Evolutionary conservation across 352 stramenopile genomes (phyloP), one percentile per base, ranked within the genome.

Genomic region (Thalassiosira exigua): DNA sequence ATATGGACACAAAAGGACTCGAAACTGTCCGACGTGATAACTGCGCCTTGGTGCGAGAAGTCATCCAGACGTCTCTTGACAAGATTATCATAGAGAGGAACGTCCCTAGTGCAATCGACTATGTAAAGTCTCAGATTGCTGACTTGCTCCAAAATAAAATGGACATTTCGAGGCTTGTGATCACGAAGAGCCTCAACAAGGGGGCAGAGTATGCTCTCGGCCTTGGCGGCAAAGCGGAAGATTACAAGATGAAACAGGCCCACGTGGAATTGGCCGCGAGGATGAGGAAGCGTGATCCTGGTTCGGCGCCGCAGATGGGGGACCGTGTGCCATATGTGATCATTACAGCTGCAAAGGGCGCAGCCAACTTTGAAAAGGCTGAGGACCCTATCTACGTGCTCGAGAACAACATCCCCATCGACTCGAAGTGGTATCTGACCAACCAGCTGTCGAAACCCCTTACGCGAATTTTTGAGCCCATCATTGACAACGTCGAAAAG

Each of bases 321-420:
- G 98, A 99, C 86, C 97, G 98, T 71, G 98, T 99, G 24, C 96
- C 97, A 9, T 99, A 99, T 82, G 97, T 99, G 42, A 99, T 99
- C 74, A 97, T 99, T 59, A 96, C 98, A 75, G 98, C 96, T 68
- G 94, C 95, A 3, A 99, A 99, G 86, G 92, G 94, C 29, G 95
- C 95, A 5, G 94, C 95, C 32, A 96, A 97, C 44, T 99, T 98
- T 81, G 96, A 99, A 72, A 98, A 98, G 82, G 95, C 94, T 0
- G 98, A 99, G 75, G 98, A 99, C 85, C 97, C 97, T 4, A 96
- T 99, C 70, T 99, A 98, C 72, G 96, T 98, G 4, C 89, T 99
- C 14, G 97, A 99, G 75, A 98, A 99, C 87, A 99, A 98, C 83
- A 74, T 99, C 4, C 96, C 97, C 7, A 99, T 99, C 77, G 98